phyloP scores from a whole-genome alignment of 2,329 filamentous ascomycete species.

The Hypoxylon sp. region DNA sequence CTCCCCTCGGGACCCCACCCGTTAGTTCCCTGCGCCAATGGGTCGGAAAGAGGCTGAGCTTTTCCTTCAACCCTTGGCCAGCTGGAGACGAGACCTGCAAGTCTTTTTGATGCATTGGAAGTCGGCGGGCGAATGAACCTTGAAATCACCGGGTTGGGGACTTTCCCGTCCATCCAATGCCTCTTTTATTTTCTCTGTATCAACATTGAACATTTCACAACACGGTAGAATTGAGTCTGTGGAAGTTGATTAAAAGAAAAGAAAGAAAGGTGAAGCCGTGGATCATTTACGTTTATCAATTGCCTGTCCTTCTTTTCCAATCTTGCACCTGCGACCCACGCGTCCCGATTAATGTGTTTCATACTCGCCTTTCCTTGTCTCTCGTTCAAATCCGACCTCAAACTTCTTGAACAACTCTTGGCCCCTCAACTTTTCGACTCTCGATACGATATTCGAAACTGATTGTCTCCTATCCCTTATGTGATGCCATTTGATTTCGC shows the following conservation, averaged over 20 bases:
- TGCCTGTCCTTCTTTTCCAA: constrained; percentile 34
- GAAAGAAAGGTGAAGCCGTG: constrained; percentile 1
- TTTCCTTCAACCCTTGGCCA: constrained; percentile 33
- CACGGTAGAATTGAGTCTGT: constrained; percentile 4
- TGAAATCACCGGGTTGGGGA: constrained; percentile 24
- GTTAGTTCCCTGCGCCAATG: constrained; percentile 21
- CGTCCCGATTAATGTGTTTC: constrained; percentile 46
- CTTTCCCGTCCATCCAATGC: constrained; percentile 20
- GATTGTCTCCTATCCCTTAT: constrained; percentile 34
- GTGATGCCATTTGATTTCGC: constrained; percentile 47
- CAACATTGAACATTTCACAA: constrained; percentile 11
- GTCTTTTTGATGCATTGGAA: constrained; percentile 23
- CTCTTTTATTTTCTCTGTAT: constrained; percentile 29
- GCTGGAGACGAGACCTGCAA: constrained; percentile 8
- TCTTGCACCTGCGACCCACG: constrained; percentile 40
- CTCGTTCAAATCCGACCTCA: constrained; percentile 41
- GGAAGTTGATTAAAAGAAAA: constrained; percentile 4
- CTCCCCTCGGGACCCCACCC: constrained; percentile 14
- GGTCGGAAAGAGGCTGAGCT: constrained; percentile 43
- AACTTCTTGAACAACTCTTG: constrained; percentile 30
- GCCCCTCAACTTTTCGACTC: constrained; percentile 15
- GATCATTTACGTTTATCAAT: constrained; percentile 33
- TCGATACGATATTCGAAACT: constrained; percentile 39
- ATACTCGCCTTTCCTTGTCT: constrained; percentile 41
- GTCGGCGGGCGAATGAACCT: constrained; percentile 34